Evolutionary conservation across 2,329 filamentous ascomycete species (phyloP).

Genomic region (Colletotrichum tropicicola): DNA sequence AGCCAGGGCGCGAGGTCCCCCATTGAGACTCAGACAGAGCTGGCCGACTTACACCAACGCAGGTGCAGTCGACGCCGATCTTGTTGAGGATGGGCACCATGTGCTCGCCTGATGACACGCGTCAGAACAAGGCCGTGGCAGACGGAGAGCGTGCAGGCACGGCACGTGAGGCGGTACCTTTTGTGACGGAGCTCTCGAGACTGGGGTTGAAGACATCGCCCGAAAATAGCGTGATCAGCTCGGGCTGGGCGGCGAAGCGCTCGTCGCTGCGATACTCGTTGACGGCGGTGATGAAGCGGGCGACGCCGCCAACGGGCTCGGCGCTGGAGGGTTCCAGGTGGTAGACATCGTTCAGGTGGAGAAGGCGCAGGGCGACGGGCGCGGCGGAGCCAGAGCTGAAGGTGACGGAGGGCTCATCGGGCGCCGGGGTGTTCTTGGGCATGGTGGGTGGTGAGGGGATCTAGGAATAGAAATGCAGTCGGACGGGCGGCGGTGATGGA

Average conservation of each 20-base stretch:
- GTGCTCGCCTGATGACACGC: constrained; percentile 67
- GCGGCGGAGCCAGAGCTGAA: constrained; percentile 40
- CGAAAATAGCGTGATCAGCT: constrained; percentile 83
- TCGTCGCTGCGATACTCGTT: constrained; percentile 76
- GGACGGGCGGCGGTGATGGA: background rate
- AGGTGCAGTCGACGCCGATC: constrained; percentile 81
- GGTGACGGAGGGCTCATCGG: constrained; percentile 35
- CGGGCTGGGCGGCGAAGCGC: constrained; percentile 69
- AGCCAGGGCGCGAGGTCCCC: constrained; percentile 19
- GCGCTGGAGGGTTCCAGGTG: constrained; percentile 80
- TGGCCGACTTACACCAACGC: constrained; percentile 72
- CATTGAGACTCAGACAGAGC: background rate
- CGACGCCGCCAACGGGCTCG: constrained; percentile 83
- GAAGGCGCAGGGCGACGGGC: constrained; percentile 76
- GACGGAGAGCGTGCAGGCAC: background rate
- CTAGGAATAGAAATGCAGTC: constrained; percentile 14
- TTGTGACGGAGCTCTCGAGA: constrained; percentile 87
- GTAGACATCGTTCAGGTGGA: constrained; percentile 96
- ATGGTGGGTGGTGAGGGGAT: constrained; percentile 1
- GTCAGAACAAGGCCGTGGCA: background rate
- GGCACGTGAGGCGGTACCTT: constrained; percentile 60
- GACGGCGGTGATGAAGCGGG: constrained; percentile 81
- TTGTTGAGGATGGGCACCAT: constrained; percentile 89
- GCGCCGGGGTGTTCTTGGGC: constrained; percentile 27
- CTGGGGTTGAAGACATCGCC: constrained; percentile 94